These are phyloP conservation scores for Lophium mytilinum DNA, from an alignment of 495 filamentous ascomycete species.

Conservation along the genomic window DNA sequence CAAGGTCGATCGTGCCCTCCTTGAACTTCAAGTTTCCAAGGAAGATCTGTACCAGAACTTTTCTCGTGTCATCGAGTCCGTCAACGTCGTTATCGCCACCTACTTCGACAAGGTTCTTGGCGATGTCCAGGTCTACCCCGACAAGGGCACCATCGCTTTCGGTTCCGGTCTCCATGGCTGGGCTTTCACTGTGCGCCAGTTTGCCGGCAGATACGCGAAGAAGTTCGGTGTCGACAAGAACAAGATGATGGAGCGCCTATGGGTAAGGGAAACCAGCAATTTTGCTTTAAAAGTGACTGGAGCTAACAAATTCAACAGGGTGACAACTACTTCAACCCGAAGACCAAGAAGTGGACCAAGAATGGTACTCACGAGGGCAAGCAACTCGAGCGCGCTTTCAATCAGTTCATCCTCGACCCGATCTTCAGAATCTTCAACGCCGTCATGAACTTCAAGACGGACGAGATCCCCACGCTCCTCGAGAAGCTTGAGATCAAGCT, in stretches of 20 bases:
- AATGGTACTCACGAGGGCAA: conserved; percentile 70
- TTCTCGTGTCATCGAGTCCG: conserved; percentile 97
- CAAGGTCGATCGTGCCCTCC: conserved; percentile 99
- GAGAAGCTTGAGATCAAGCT: conserved; percentile 93
- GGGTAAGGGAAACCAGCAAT: conserved; percentile 50
- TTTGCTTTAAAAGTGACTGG: not conserved
- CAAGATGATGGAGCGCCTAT: conserved; percentile 99
- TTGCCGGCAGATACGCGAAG: conserved; percentile 94
- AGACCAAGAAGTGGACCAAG: conserved; percentile 99
- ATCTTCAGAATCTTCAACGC: conserved; percentile 97
- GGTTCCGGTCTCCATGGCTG: conserved; percentile 99
- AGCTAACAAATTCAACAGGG: conserved; percentile 45
- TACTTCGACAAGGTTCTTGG: conserved; percentile 96
- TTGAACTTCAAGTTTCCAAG: conserved; percentile 96
- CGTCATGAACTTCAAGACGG: conserved; percentile 98
- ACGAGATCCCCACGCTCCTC: conserved; percentile 73
- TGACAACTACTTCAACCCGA: conserved; percentile 99
- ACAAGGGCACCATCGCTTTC: conserved; percentile 95
- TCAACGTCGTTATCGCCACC: conserved; percentile 98
- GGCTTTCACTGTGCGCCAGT: conserved; percentile 99
- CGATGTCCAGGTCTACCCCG: conserved; percentile 96
- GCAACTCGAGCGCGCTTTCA: conserved; percentile 94
- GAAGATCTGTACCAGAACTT: conserved; percentile 99
- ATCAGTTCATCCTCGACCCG: conserved; percentile 95
- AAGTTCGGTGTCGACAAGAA: conserved; percentile 98